Evolutionary conservation across 305 asterid genomes (phyloP).

Genomic region (Caryopteris hybrid): DNA sequence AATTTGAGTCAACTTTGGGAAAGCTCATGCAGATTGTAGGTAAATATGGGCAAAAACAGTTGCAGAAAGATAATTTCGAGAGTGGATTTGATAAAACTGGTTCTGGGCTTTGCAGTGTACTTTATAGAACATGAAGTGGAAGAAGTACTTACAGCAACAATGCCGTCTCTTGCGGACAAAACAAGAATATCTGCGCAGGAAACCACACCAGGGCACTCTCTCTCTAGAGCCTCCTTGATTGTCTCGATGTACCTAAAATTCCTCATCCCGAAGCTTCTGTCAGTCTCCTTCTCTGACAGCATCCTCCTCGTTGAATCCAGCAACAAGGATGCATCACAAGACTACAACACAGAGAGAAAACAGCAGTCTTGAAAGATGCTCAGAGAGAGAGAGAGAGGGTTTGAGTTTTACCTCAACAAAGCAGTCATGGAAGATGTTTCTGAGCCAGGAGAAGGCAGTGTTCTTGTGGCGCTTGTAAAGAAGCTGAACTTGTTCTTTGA

Average conservation of each 20-base stretch:
- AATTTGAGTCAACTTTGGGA: background rate
- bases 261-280: slow-evolving; percentile 96
- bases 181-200: slow-evolving; percentile 94
- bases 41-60: background rate
- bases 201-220: slow-evolving; percentile 97
- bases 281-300: slow-evolving; percentile 88
- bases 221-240: slow-evolving; percentile 85
- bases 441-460: slow-evolving; percentile 98
- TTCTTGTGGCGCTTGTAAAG: slow-evolving; percentile 99
- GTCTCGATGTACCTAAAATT: slow-evolving; percentile 86
- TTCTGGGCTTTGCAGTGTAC: too few relatives aligned
- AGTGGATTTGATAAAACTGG: too few relatives aligned
- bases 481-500: slow-evolving; percentile 82
- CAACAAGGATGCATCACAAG: slow-evolving; percentile 89
- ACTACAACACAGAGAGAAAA: slow-evolving; percentile 35
- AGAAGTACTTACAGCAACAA: slow-evolving; percentile 62
- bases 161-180: slow-evolving; percentile 88
- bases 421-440: slow-evolving; percentile 98
- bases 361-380: too few relatives aligned
- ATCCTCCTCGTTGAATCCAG: slow-evolving; percentile 92
- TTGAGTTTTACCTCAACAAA: slow-evolving; percentile 65
- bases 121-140: too few relatives aligned
- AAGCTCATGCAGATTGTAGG: too few relatives aligned
- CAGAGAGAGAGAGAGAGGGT: background rate
- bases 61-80: background rate